Evolutionary conservation across 2,329 filamentous ascomycete species (phyloP).

Genomic region (Aspergillus piperis): DNA sequence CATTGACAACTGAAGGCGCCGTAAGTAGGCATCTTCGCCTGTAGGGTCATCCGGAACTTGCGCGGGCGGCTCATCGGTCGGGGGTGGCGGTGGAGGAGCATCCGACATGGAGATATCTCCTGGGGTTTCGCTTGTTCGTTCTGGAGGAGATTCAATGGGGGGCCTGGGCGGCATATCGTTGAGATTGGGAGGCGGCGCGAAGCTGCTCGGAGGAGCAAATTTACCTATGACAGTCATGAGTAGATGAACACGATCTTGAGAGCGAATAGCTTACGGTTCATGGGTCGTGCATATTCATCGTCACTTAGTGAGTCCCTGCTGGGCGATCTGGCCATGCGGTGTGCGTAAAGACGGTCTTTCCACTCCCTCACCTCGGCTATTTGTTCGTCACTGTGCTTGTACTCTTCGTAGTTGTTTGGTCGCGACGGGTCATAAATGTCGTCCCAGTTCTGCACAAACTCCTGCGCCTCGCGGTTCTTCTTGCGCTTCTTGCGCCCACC

Average conservation of each 20-base stretch:
- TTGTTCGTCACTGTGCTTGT: conserved; percentile 80
- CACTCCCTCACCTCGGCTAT: conserved; percentile 78
- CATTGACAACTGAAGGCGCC: conserved; percentile 26
- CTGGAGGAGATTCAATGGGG: conserved; percentile 26
- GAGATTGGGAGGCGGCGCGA: conserved; percentile 54
- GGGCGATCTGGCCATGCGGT: conserved; percentile 55
- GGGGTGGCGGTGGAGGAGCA: conserved; percentile 29
- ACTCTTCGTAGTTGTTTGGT: conserved; percentile 83
- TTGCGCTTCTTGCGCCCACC: conserved; percentile 78
- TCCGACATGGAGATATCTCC: conserved; percentile 19
- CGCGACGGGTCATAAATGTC: conserved; percentile 83
- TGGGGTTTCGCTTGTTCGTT: conserved; percentile 38
- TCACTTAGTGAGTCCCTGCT: conserved; percentile 53
- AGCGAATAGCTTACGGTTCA: conserved; percentile 46
- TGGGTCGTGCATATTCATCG: conserved; percentile 48
- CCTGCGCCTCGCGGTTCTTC: conserved; percentile 66
- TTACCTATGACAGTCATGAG: conserved; percentile 35
- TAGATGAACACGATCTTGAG: neutral
- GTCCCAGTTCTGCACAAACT: conserved; percentile 73
- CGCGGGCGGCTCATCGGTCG: conserved; percentile 31
- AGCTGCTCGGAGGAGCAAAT: conserved; percentile 55
- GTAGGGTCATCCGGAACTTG: conserved; percentile 32
- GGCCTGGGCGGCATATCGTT: conserved; percentile 43
- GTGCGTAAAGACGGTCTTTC: conserved; percentile 78
- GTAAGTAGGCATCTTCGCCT: conserved; percentile 31